These are phyloP conservation scores for Cordyceps pruinosa DNA, from an alignment of 2,329 filamentous ascomycete genomes.

Conservation along the genomic window DNA sequence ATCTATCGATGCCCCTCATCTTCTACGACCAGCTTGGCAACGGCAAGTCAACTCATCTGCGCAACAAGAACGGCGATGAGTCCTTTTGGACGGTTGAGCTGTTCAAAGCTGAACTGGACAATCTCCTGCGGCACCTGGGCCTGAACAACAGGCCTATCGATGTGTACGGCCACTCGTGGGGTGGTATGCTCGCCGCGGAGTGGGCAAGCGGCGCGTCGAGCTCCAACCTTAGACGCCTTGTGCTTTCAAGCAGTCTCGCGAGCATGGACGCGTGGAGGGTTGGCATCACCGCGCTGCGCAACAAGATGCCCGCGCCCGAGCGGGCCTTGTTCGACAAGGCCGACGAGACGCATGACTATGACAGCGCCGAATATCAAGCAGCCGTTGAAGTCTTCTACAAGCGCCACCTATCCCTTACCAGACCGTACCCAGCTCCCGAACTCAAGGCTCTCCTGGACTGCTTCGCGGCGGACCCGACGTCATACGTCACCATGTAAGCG, in stretches of 20 bases:
- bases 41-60: constrained; percentile 41
- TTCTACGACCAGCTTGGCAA: constrained; percentile 50
- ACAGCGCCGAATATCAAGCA: constrained; percentile 23
- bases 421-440: constrained; percentile 27
- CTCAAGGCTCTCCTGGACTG: constrained; percentile 24
- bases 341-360: constrained; percentile 22
- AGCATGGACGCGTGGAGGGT: constrained; percentile 13
- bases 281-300: constrained; percentile 16
- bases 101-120: constrained; percentile 43
- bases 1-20: constrained; percentile 33
- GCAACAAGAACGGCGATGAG: constrained; percentile 31
- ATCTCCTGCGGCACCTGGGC: constrained; percentile 35
- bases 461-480: constrained; percentile 23
- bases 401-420: constrained; percentile 21
- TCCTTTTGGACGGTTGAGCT: constrained; percentile 41
- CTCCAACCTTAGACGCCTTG: constrained; percentile 20
- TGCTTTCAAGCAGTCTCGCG: constrained; percentile 24
- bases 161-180: constrained; percentile 45
- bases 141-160: constrained; percentile 31
- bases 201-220: constrained; percentile 27
- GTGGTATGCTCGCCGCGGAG: constrained; percentile 41
- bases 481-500: constrained; percentile 22
- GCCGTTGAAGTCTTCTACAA: constrained; percentile 27
- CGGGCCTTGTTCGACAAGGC: constrained; percentile 16
- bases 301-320: constrained; percentile 12